phyloP scores from a whole-genome alignment of 176 grass and related monocot species.

The Bonia amplexicaulis region DNA sequence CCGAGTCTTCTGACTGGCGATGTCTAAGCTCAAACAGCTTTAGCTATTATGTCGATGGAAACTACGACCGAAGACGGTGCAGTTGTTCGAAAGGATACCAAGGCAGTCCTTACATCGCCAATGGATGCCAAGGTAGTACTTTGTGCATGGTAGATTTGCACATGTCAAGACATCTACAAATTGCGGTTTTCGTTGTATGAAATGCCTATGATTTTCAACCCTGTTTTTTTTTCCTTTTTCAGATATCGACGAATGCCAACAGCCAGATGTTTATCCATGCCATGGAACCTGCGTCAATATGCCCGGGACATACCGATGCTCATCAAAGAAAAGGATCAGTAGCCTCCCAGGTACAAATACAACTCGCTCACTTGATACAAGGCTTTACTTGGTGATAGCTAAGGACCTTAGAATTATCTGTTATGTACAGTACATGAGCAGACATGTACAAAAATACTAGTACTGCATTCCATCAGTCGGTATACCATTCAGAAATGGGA shows the following conservation, averaged over 20 bases:
- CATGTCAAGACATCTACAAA: too few relatives aligned
- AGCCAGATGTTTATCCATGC: slow-evolving; percentile 28
- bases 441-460: background rate
- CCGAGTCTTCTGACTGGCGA: background rate
- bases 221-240: background rate
- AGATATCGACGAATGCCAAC: slow-evolving; percentile 36
- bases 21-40: slow-evolving; percentile 16
- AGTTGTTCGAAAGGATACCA: background rate
- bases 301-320: slow-evolving; percentile 26
- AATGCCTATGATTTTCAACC: background rate
- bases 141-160: too few relatives aligned
- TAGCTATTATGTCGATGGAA: background rate
- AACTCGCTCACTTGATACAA: background rate
- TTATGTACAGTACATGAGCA: background rate
- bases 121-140: slow-evolving; percentile 33
- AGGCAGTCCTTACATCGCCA: slow-evolving; percentile 22
- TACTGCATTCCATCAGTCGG: background rate
- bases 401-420: background rate
- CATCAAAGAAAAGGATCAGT: slow-evolving; percentile 1
- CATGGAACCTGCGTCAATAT: slow-evolving; percentile 32
- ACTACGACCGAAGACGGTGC: background rate
- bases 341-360: slow-evolving; percentile 17
- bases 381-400: background rate
- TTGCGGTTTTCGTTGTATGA: background rate
- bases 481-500: background rate